Conservation (phyloP, 768 basidiomycete species). For the Boletus rex-veris region DNA sequence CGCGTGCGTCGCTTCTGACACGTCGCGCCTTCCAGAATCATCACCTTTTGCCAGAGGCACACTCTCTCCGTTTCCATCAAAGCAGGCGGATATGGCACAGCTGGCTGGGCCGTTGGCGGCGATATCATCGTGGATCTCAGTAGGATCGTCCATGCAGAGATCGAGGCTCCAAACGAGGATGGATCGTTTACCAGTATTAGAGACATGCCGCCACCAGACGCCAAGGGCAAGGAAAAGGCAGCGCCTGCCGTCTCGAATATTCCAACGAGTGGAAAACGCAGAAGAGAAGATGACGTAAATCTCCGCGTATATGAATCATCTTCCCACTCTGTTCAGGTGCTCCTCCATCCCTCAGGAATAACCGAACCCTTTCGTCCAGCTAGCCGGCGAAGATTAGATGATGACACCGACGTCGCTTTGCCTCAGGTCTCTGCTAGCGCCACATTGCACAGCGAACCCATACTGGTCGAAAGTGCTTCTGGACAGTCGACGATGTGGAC, state of each 20-base stretch:
- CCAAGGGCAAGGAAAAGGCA: constrained; percentile 51
- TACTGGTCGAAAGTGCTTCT: not conserved
- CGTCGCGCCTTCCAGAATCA: constrained; percentile 40
- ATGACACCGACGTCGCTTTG: not conserved
- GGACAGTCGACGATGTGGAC: not conserved
- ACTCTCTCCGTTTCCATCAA: constrained; percentile 74
- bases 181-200: constrained; percentile 59
- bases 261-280: constrained; percentile 44
- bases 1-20: constrained; percentile 9
- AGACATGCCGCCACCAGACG: constrained; percentile 48
- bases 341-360: constrained; percentile 33
- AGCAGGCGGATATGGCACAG: constrained; percentile 89
- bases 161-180: constrained; percentile 54
- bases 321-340: constrained; percentile 50
- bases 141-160: constrained; percentile 61
- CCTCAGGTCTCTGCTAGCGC: not conserved
- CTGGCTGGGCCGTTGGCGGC: constrained; percentile 85
- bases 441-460: not conserved
- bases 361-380: constrained; percentile 17
- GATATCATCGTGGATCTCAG: constrained; percentile 82
- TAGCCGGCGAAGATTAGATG: constrained; percentile 19
- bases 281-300: constrained; percentile 51
- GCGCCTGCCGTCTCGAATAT: constrained; percentile 7
- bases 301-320: constrained; percentile 54
- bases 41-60: constrained; percentile 73